phyloP scores from a whole-genome alignment of 805 yeast genomes.

The Hermanozyma aechmeae region DNA sequence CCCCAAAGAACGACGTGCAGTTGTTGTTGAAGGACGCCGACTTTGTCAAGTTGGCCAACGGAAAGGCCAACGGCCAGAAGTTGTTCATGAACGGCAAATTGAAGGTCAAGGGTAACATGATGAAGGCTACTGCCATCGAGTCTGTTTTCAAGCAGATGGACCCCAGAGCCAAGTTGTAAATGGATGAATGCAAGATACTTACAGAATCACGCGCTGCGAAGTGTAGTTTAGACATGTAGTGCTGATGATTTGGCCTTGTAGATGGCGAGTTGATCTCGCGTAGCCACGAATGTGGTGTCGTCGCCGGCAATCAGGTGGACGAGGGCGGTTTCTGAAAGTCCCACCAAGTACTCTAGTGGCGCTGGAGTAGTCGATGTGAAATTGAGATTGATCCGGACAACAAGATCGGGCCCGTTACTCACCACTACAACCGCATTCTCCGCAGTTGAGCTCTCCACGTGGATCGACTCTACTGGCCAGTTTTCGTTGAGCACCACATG shows the following conservation, averaged over 20 bases:
- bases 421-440: slow-evolving; percentile 2
- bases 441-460: background rate
- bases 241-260: background rate
- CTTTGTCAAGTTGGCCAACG: slow-evolving; percentile 60
- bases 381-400: slow-evolving; percentile 8
- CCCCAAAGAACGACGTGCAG: slow-evolving; percentile 48
- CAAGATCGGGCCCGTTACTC: slow-evolving; percentile 19
- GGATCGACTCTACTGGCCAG: slow-evolving; percentile 3
- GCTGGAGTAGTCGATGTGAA: too few relatives aligned
- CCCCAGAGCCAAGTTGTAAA: slow-evolving; percentile 34
- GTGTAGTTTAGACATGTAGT: background rate
- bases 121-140: slow-evolving; percentile 79
- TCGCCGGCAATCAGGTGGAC: slow-evolving; percentile 6
- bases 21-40: slow-evolving; percentile 59
- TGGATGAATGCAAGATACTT: background rate
- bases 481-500: too few relatives aligned
- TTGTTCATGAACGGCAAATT: slow-evolving; percentile 77
- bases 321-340: slow-evolving; percentile 15
- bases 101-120: slow-evolving; percentile 82
- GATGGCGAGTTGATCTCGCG: slow-evolving; percentile 4
- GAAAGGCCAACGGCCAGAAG: slow-evolving; percentile 79
- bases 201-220: background rate
- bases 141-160: slow-evolving; percentile 47
- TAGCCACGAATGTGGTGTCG: slow-evolving; percentile 1
- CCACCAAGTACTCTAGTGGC: slow-evolving; percentile 15